Evolutionary conservation across 805 yeast species (phyloP).

Genomic region (Danielozyma ontarioensis): DNA sequence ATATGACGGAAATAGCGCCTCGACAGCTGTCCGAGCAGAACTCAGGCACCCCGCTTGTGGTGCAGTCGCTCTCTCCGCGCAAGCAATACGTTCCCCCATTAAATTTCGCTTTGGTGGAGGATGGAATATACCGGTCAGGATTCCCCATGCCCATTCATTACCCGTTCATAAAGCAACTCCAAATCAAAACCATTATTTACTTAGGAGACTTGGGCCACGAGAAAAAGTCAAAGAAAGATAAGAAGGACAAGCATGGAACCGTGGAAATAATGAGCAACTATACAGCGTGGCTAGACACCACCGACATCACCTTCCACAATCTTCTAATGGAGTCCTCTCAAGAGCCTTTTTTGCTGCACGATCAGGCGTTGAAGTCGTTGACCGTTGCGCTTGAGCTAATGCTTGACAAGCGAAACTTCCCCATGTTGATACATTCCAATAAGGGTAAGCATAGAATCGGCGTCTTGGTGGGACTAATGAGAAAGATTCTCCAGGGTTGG

Average conservation of each 20-base stretch:
- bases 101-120: constrained; percentile 84
- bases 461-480: constrained; percentile 83
- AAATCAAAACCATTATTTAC: constrained; percentile 75
- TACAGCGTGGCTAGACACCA: constrained; percentile 56
- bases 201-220: constrained; percentile 56
- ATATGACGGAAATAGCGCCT: no score
- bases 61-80: constrained; percentile 4
- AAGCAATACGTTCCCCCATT: constrained; percentile 72
- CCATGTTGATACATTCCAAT: constrained; percentile 85
- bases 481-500: constrained; percentile 90
- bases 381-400: constrained; percentile 52
- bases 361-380: constrained; percentile 42
- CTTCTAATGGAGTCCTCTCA: constrained; percentile 68
- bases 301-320: constrained; percentile 51
- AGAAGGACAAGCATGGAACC: constrained; percentile 47
- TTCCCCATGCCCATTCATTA: constrained; percentile 88
- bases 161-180: constrained; percentile 66
- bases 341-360: constrained; percentile 62
- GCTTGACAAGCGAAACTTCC: constrained; percentile 66
- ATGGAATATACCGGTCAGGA: constrained; percentile 84
- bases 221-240: constrained; percentile 12
- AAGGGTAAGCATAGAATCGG: constrained; percentile 98
- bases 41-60: not conserved
- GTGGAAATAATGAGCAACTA: constrained; percentile 50
- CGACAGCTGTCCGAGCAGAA: no score